Evolutionary conservation across 1,284 basidiomycete genomes (phyloP).

Genomic region (Apiotrichum sp.): DNA sequence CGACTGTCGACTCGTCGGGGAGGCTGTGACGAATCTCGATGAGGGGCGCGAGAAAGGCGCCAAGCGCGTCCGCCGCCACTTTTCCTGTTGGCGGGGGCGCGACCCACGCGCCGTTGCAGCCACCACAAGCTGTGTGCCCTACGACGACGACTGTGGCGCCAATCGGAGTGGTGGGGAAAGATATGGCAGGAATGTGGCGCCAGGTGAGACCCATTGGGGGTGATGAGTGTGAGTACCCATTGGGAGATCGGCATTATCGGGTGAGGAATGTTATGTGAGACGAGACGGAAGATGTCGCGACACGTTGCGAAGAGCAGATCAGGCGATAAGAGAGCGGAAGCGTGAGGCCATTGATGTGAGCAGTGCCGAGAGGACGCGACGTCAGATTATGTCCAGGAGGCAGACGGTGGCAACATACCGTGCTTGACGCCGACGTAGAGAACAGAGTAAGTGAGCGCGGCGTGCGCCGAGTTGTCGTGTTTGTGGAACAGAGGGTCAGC

Average conservation of each 20-base stretch:
- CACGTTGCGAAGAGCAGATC: no score
- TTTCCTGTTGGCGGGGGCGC: conserved; percentile 8
- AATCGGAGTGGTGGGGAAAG: no score
- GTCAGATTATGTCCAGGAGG: no score
- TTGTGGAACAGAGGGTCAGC: conserved; percentile 8
- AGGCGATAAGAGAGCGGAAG: no score
- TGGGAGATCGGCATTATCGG: no score
- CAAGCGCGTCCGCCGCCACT: conserved; percentile 49
- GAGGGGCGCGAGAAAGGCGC: conserved; percentile 67
- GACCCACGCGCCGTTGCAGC: conserved; percentile 58
- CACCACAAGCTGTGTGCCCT: conserved; percentile 76
- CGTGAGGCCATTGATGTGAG: no score
- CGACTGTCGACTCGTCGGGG: conserved; percentile 50
- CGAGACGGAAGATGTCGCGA: no score
- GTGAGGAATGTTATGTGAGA: no score
- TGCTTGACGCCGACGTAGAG: conserved; percentile 73
- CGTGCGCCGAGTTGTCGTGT: conserved; percentile 51
- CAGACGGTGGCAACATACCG: conserved; percentile 48
- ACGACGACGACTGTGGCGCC: conserved; percentile 61
- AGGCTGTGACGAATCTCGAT: conserved; percentile 56
- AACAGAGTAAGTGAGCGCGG: conserved; percentile 77
- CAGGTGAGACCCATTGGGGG: no score
- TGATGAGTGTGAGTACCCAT: no score
- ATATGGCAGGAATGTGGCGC: no score
- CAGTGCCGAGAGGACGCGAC: no score